Conservation (phyloP, 768 basidiomycete species). For the Mycena amicta region DNA sequence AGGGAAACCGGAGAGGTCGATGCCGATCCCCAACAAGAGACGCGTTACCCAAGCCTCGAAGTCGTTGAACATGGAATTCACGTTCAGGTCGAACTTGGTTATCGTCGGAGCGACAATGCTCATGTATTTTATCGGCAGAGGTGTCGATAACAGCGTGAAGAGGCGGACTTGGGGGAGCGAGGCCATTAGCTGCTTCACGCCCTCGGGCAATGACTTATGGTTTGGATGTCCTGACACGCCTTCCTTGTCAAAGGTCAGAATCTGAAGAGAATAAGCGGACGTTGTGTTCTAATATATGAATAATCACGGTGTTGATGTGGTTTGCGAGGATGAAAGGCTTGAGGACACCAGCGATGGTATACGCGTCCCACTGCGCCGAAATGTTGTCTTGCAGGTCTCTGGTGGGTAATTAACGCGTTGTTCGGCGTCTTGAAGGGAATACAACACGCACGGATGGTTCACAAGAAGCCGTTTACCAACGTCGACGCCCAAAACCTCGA, state of each 20-base stretch:
- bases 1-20: not conserved
- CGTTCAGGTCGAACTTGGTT: slow-evolving; percentile 48
- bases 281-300: too few relatives aligned
- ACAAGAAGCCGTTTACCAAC: slow-evolving; percentile 57
- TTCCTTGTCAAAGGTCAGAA: slow-evolving; percentile 78
- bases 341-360: slow-evolving; percentile 59
- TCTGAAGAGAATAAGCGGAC: slow-evolving; percentile 42
- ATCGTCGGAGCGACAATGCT: slow-evolving; percentile 54
- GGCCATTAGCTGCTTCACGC: slow-evolving; percentile 48
- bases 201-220: slow-evolving; percentile 70
- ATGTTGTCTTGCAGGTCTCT: slow-evolving; percentile 78
- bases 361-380: slow-evolving; percentile 62
- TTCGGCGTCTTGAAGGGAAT: not conserved
- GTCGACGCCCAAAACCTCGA: slow-evolving; percentile 68
- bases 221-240: slow-evolving; percentile 90
- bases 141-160: slow-evolving; percentile 63
- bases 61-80: slow-evolving; percentile 26
- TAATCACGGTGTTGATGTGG: slow-evolving; percentile 65
- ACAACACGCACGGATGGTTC: slow-evolving; percentile 66
- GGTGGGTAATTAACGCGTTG: slow-evolving; percentile 12
- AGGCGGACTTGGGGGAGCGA: slow-evolving; percentile 38
- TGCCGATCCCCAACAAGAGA: not conserved
- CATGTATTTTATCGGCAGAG: slow-evolving; percentile 61
- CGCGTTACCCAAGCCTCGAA: slow-evolving; percentile 23
- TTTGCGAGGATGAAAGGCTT: slow-evolving; percentile 58